phyloP scores from a whole-genome alignment of 352 stramenopile genomes.

The Globisporangium iwayamae region DNA sequence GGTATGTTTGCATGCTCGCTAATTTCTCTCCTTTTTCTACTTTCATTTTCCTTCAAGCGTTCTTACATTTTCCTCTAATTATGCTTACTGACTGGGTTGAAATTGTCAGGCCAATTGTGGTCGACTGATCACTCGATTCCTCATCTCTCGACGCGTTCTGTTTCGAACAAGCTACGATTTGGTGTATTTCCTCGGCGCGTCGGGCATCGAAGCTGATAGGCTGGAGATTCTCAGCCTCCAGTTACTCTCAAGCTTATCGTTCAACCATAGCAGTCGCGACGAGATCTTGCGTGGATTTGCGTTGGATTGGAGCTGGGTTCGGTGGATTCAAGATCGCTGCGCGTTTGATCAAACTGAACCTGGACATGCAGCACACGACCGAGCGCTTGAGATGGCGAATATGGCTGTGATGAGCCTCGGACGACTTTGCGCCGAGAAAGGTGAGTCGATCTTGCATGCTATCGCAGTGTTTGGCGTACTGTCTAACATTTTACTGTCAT shows the following conservation, averaged over 20 bases:
- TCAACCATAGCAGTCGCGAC: conserved; percentile 7
- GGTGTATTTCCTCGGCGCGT: conserved; percentile 12
- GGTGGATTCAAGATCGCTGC: conserved; percentile 15
- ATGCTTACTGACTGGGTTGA: background rate
- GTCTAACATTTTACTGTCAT: background rate
- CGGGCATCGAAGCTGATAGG: background rate
- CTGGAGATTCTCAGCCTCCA: conserved; percentile 6
- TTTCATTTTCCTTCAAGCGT: background rate
- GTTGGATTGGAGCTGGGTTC: conserved; percentile 9
- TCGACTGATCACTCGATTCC: conserved; percentile 15
- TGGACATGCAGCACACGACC: background rate
- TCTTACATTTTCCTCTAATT: background rate
- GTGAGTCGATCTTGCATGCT: background rate
- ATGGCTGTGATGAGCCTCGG: conserved; percentile 12
- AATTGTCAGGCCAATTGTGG: conserved; percentile 9
- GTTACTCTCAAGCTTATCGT: conserved; percentile 7
- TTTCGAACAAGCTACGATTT: conserved; percentile 18
- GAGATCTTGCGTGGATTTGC: conserved; percentile 12
- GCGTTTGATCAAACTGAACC: background rate
- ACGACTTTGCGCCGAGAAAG: conserved; percentile 15
- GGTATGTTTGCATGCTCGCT: background rate
- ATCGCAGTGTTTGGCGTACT: background rate
- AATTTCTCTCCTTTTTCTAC: background rate
- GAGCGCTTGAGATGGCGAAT: background rate
- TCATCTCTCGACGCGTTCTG: conserved; percentile 11